A percentile compares a stretch with the other conserved stretches of the same genome.
Evolutionary conservation across 169 alveolate species (phyloP).

Genomic region (Plasmodium falciparum): DNA sequence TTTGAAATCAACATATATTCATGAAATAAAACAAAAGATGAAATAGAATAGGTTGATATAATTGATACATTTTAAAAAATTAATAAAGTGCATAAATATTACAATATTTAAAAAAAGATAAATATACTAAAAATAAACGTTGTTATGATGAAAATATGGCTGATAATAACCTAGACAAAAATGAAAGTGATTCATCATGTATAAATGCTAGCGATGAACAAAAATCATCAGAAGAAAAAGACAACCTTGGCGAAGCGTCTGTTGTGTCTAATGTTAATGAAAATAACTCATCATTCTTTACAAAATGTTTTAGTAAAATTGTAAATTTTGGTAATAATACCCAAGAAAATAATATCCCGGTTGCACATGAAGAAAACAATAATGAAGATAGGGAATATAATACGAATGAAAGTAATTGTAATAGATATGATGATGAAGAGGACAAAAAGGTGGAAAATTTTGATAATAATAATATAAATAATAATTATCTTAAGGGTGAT

Average conservation of each 20-base stretch:
- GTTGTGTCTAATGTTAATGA: not conserved
- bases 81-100: no score
- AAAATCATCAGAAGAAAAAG: no score
- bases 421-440: not conserved
- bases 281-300: constrained; percentile 18
- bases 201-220: no score
- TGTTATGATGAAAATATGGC: no score
- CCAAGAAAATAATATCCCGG: not conserved
- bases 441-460: not conserved
- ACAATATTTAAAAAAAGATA: no score
- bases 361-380: not conserved
- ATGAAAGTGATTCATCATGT: no score
- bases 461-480: not conserved
- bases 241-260: no score
- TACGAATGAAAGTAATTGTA: not conserved
- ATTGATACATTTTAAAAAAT: no score
- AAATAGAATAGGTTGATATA: no score
- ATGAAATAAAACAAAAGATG: no score
- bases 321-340: constrained; percentile 5
- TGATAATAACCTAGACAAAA: not conserved
- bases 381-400: not conserved
- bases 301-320: constrained; percentile 16
- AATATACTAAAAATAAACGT: no score
- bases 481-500: not conserved
- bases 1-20: no score